phyloP scores from a whole-genome alignment of 2,329 filamentous ascomycete genomes.

The Alternaria ventricosa region DNA sequence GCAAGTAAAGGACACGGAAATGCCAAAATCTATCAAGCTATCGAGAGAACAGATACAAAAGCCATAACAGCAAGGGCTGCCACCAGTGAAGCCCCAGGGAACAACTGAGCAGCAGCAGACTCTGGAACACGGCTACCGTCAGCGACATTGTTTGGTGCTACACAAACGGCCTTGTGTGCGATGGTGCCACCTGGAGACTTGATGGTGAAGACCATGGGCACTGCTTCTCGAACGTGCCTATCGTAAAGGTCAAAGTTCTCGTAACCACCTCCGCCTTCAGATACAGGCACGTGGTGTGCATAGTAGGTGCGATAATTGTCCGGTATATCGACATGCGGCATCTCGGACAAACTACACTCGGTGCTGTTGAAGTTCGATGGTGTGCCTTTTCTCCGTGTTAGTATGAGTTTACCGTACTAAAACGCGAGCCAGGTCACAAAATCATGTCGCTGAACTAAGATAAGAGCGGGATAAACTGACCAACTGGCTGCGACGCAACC shows the following conservation, averaged over 20 bases:
- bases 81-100: neutral
- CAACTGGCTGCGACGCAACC: neutral
- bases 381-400: neutral
- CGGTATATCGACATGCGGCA: neutral
- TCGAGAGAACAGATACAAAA: neutral
- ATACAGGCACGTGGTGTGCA: neutral
- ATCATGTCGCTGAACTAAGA: neutral
- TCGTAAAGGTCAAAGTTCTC: neutral
- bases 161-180: neutral
- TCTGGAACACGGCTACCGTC: neutral
- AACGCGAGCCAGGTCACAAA: too few relatives aligned
- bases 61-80: neutral
- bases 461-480: neutral
- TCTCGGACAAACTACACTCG: neutral
- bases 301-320: neutral
- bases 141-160: neutral
- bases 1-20: neutral
- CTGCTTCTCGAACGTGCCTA: neutral
- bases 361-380: neutral
- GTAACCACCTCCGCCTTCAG: neutral
- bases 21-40: fast-evolving
- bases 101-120: neutral
- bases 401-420: neutral
- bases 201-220: neutral
- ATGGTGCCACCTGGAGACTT: neutral